Conservation (phyloP, 2,329 filamentous ascomycete species). For the Orbilia javanica region DNA sequence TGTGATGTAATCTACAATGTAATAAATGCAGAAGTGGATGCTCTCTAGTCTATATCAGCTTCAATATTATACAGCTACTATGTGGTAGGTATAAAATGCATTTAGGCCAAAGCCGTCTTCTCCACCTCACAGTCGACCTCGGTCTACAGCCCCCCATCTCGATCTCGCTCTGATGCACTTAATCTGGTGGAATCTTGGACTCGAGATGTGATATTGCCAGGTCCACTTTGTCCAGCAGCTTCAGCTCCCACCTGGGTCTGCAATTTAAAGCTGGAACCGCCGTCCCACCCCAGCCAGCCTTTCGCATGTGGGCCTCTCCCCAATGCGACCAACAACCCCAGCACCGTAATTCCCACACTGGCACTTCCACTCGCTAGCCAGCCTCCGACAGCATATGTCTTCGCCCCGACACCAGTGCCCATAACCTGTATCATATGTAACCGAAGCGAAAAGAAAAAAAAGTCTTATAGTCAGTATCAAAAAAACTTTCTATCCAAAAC, state of each 20-base stretch:
- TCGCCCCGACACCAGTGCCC: conserved; percentile 68
- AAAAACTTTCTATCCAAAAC: not conserved
- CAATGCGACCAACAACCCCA: conserved; percentile 68
- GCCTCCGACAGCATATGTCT: conserved; percentile 71
- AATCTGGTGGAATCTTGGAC: conserved; percentile 30
- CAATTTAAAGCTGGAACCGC: conserved; percentile 68
- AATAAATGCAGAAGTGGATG: conserved; percentile 2
- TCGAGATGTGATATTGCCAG: conserved; percentile 33
- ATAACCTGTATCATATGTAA: conserved; percentile 48
- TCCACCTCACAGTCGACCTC: too few relatives aligned
- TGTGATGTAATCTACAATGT: not conserved
- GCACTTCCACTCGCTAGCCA: conserved; percentile 72
- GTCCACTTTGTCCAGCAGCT: conserved; percentile 12
- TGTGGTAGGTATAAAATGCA: not conserved
- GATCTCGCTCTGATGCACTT: conserved; percentile 36
- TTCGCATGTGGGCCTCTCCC: conserved; percentile 71
- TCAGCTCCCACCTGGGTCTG: conserved; percentile 29
- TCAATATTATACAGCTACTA: conserved; percentile 1
- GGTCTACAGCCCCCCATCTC: conserved; percentile 22
- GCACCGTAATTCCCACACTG: conserved; percentile 70
- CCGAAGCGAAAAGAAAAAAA: not conserved
- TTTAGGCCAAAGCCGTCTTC: conserved; percentile 19
- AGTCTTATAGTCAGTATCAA: not conserved
- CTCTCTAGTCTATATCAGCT: conserved; percentile 8
- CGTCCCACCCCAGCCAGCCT: conserved; percentile 73